A percentile compares a stretch with the other conserved stretches of the same genome.
phyloP scores from a whole-genome alignment of 2,329 filamentous ascomycete species.

The Fusarium armeniacum region DNA sequence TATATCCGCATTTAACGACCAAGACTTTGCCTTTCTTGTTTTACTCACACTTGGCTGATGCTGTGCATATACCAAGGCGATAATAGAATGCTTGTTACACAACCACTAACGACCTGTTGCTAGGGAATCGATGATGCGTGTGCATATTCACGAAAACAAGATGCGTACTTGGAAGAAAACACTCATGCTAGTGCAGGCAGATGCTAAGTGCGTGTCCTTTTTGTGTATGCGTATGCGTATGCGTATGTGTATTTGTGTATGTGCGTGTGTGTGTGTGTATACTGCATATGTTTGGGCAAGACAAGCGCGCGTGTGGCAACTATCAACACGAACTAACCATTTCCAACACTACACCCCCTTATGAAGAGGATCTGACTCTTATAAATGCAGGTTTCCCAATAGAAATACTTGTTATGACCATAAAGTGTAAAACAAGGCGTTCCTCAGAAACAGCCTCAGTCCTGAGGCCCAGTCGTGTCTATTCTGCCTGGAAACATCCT shows the following conservation, averaged over 20 bases:
- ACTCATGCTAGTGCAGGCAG: constrained; percentile 2
- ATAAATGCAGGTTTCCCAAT: constrained; percentile 21
- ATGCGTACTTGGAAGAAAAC: not conserved
- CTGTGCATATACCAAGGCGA: not conserved
- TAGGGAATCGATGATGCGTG: constrained; percentile 6
- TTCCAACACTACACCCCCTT: not conserved
- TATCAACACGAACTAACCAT: constrained; percentile 17
- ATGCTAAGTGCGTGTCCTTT: constrained; percentile 1
- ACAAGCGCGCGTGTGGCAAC: constrained; percentile 25
- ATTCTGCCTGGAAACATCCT: not conserved
- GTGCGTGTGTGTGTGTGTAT: not conserved
- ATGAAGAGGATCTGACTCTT: constrained; percentile 1
- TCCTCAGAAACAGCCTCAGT: not conserved
- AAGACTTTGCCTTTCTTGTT: not conserved
- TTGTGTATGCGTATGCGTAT: not conserved
- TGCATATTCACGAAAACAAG: constrained; percentile 26
- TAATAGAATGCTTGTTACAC: constrained; percentile 11
- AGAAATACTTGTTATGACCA: not conserved
- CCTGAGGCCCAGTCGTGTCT: not conserved
- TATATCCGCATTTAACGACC: not conserved
- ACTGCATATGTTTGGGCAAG: constrained; percentile 8
- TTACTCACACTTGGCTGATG: constrained; percentile 12
- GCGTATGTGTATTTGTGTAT: not conserved
- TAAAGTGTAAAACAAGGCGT: constrained; percentile 13
- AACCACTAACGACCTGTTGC: not conserved